Conservation (phyloP, 495 filamentous ascomycete species). For the Penicillium turbatum region DNA sequence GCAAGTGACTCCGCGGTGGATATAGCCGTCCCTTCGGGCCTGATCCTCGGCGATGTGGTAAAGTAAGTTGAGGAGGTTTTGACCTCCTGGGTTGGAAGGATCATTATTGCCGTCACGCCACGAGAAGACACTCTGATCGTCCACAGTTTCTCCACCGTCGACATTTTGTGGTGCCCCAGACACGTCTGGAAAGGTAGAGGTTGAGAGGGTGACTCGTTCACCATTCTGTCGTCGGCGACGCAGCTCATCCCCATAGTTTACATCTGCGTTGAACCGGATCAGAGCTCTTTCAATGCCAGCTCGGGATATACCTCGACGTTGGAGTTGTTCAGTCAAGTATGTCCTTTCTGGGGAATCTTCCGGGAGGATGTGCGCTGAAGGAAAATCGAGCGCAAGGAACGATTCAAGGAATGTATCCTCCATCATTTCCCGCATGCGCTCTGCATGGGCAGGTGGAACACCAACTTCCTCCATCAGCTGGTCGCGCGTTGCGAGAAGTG, state of each 20-base stretch:
- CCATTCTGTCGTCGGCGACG: constrained; percentile 42
- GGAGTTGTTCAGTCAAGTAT: constrained; percentile 41
- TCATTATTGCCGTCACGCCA: constrained; percentile 52
- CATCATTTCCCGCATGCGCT: constrained; percentile 48
- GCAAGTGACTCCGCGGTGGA: constrained; percentile 91
- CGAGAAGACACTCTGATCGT: constrained; percentile 57
- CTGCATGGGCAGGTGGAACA: constrained; percentile 39
- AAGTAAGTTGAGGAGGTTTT: constrained; percentile 67
- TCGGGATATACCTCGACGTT: constrained; percentile 40
- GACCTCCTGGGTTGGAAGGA: constrained; percentile 57
- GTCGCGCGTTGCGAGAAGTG: constrained; percentile 41
- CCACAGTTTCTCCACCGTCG: constrained; percentile 54
- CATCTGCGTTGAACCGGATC: constrained; percentile 39
- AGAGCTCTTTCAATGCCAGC: constrained; percentile 41
- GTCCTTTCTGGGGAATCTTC: constrained; percentile 31
- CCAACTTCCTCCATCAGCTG: constrained; percentile 46
- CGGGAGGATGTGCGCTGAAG: constrained; percentile 34
- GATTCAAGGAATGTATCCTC: constrained; percentile 48
- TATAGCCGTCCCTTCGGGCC: constrained; percentile 75
- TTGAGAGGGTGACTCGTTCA: constrained; percentile 40
- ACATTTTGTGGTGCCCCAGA: constrained; percentile 41
- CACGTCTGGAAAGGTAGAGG: constrained; percentile 44
- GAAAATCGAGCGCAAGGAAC: constrained; percentile 46
- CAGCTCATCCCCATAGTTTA: constrained; percentile 43
- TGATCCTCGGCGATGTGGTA: constrained; percentile 83